These are phyloP conservation scores for Epithele typhae DNA, from an alignment of 768 basidiomycete species.

Conservation along the genomic window DNA sequence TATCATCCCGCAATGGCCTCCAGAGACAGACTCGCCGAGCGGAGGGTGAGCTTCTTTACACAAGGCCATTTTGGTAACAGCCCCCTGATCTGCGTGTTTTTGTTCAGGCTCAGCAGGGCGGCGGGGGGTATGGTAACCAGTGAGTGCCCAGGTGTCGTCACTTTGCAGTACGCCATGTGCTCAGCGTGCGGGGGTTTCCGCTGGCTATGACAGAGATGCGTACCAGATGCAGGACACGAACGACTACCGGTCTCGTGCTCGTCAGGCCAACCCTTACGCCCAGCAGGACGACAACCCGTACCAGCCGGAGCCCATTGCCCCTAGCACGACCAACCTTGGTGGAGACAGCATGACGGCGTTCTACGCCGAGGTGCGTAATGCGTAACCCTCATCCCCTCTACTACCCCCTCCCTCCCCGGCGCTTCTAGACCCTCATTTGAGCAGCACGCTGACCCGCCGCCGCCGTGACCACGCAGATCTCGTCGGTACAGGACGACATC, in stretches of 20 bases:
- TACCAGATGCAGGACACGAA: constrained; percentile 66
- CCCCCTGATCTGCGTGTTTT: too few relatives aligned
- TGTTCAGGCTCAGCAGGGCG: constrained; percentile 51
- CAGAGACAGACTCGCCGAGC: constrained; percentile 86
- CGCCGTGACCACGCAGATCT: constrained; percentile 31
- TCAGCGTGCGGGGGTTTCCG: constrained; percentile 2
- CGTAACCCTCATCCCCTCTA: neutral
- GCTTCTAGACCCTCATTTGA: too few relatives aligned
- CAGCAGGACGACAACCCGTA: constrained; percentile 60
- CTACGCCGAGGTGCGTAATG: constrained; percentile 67
- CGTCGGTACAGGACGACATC: constrained; percentile 45
- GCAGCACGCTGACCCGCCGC: too few relatives aligned
- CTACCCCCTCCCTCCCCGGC: too few relatives aligned
- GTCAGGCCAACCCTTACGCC: constrained; percentile 53
- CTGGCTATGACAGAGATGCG: constrained; percentile 41
- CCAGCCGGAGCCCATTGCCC: constrained; percentile 56
- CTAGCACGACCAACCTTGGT: constrained; percentile 47
- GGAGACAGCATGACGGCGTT: constrained; percentile 64
- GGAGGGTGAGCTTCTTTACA: constrained; percentile 55
- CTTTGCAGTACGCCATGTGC: neutral
- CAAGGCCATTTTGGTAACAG: too few relatives aligned
- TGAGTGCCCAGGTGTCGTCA: constrained; percentile 29
- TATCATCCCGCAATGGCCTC: constrained; percentile 54
- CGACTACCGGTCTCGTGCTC: constrained; percentile 14
- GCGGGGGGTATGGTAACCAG: constrained; percentile 43